These are phyloP conservation scores for Monotropa hypopitys DNA, from an alignment of 179 eudicot genomes.

Conservation along the genomic window DNA sequence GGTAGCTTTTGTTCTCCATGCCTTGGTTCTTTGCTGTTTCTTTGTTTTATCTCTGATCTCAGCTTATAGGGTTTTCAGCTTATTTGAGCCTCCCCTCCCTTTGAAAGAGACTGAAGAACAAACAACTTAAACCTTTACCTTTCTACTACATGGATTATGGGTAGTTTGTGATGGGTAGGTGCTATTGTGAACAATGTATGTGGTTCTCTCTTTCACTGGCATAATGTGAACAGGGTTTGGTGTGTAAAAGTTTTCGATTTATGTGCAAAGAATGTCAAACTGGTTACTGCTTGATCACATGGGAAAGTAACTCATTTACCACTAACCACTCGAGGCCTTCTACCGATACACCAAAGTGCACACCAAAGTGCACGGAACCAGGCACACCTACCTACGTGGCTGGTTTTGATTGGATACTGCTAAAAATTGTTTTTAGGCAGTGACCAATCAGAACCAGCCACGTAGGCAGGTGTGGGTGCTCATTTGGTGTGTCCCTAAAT, in stretches of 20 bases:
- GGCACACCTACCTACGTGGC: too few relatives aligned
- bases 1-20: slow-evolving; percentile 43
- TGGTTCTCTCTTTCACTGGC: background rate
- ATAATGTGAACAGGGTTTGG: background rate
- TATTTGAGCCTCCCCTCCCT: slow-evolving; percentile 50
- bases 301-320: too few relatives aligned
- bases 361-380: too few relatives aligned
- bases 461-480: too few relatives aligned
- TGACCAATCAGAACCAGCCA: too few relatives aligned
- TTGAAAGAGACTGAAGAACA: slow-evolving; percentile 26
- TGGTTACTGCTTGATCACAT: background rate
- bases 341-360: too few relatives aligned
- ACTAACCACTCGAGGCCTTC: too few relatives aligned
- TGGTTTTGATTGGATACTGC: too few relatives aligned
- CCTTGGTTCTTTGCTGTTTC: slow-evolving; percentile 46
- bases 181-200: background rate
- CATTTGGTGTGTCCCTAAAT: too few relatives aligned
- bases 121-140: slow-evolving; percentile 11
- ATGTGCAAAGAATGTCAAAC: background rate
- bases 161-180: background rate
- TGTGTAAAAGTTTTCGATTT: background rate
- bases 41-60: slow-evolving; percentile 51
- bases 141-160: background rate
- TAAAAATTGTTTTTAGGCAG: too few relatives aligned
- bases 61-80: slow-evolving; percentile 50